Percentiles rank a stretch among this genome's conserved stretches.
Conservation (phyloP, 768 basidiomycete species). For the Calocybe gangraenosa region DNA sequence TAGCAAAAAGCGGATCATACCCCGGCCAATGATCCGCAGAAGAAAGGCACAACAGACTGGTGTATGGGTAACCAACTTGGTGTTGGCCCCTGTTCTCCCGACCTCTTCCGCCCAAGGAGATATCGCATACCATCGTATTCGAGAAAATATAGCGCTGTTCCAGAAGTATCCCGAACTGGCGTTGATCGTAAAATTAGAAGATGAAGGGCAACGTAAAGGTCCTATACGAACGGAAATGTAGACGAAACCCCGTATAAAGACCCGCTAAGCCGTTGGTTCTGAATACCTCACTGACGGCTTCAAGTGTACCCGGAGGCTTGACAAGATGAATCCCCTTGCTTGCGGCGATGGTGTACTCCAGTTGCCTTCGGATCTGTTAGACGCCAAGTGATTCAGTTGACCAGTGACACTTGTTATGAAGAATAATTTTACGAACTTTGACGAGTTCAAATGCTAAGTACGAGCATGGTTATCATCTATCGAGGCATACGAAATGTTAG, state of each 20-base stretch:
- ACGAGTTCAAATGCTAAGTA: conserved; percentile 86
- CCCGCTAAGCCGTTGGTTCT: conserved; percentile 56
- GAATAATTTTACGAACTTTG: conserved; percentile 53
- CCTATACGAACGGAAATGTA: conserved; percentile 75
- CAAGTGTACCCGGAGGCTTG: conserved; percentile 74
- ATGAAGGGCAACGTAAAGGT: background rate
- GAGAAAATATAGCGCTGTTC: conserved; percentile 89
- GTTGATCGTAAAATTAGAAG: conserved; percentile 3
- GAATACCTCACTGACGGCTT: conserved; percentile 80
- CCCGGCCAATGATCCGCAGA: conserved; percentile 88
- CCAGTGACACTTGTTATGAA: background rate
- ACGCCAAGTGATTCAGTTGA: background rate
- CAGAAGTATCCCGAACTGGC: conserved; percentile 82
- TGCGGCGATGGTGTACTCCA: conserved; percentile 89
- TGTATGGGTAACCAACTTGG: conserved; percentile 87
- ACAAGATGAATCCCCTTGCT: conserved; percentile 65
- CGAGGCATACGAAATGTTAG: background rate
- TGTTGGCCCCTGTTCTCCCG: conserved; percentile 76
- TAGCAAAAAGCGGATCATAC: conserved; percentile 39
- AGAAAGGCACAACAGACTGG: conserved; percentile 76
- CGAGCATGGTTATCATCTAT: conserved; percentile 3
- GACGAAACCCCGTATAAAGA: conserved; percentile 77
- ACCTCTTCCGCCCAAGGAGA: conserved; percentile 71
- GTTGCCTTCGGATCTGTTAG: conserved; percentile 78
- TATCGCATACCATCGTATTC: conserved; percentile 93